phyloP scores from a whole-genome alignment of 2,329 filamentous ascomycete species.

The Ophiosphaerella korrae region DNA sequence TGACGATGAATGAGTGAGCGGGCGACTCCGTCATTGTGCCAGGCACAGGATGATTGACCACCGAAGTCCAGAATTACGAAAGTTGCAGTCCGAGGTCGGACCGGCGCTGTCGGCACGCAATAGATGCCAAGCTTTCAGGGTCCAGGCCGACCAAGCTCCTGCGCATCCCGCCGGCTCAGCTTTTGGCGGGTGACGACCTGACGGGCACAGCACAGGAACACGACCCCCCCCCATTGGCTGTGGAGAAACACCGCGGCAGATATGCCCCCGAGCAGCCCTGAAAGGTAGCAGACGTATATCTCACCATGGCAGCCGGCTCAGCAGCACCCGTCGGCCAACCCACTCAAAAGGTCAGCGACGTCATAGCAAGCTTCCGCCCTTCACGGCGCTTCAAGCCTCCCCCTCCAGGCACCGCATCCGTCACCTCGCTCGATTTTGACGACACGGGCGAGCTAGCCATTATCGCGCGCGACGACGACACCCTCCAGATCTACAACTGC shows the following conservation, averaged over 20 bases:
- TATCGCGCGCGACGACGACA: constrained; percentile 90
- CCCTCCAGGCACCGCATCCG: constrained; percentile 59
- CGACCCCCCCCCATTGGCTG: neutral
- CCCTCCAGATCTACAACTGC: constrained; percentile 92
- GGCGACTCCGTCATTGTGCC: no score
- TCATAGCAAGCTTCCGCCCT: constrained; percentile 78
- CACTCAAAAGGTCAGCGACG: constrained; percentile 70
- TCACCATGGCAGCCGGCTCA: constrained; percentile 41
- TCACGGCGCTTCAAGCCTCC: constrained; percentile 64
- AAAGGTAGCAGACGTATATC: constrained; percentile 7
- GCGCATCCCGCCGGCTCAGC: constrained; percentile 20
- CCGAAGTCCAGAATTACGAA: neutral
- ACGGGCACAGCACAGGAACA: neutral
- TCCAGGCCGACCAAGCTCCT: constrained; percentile 9
- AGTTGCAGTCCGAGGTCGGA: constrained; percentile 4
- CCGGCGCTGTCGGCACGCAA: neutral
- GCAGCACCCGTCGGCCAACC: constrained; percentile 43
- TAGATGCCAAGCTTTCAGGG: constrained; percentile 7
- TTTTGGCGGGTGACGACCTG: neutral
- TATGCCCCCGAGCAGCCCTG: constrained; percentile 7
- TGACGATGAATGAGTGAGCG: constrained; percentile 14
- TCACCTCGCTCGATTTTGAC: constrained; percentile 95
- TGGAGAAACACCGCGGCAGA: neutral
- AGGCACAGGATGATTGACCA: neutral
- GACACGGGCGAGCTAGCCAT: constrained; percentile 92